Conservation (phyloP, 2,329 filamentous ascomycete species). For the Didymella segeticola region DNA sequence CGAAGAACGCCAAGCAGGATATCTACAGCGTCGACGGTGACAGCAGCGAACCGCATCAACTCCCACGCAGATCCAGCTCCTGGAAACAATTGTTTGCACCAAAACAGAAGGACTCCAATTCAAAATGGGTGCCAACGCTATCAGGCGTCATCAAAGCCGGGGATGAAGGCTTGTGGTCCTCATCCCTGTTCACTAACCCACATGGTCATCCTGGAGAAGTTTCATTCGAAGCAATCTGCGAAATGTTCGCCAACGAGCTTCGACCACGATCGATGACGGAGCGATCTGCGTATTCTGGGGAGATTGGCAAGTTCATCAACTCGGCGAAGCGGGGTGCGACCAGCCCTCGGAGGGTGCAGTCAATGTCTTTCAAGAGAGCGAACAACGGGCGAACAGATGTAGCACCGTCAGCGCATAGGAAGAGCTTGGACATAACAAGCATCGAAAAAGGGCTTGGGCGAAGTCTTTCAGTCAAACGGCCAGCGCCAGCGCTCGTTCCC, state of each 20-base stretch:
- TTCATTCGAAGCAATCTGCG: conserved; percentile 34
- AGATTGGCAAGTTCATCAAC: conserved; percentile 33
- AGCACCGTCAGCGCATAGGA: conserved; percentile 19
- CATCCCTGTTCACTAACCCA: conserved; percentile 33
- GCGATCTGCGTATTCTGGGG: conserved; percentile 31
- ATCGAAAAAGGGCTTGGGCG: conserved; percentile 25
- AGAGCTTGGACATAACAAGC: conserved; percentile 26
- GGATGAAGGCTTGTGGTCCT: conserved; percentile 39
- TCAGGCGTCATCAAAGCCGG: conserved; percentile 43
- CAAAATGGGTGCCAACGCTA: conserved; percentile 35
- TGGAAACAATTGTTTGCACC: conserved; percentile 29
- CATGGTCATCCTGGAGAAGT: conserved; percentile 33
- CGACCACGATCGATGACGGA: conserved; percentile 28
- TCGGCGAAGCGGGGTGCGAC: conserved; percentile 19
- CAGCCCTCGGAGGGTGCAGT: conserved; percentile 26
- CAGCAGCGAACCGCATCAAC: conserved; percentile 20
- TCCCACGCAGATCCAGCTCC: conserved; percentile 23
- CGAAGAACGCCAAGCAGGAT: conserved; percentile 24
- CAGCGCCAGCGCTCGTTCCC: conserved; percentile 19
- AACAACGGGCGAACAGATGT: conserved; percentile 20
- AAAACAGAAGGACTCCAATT: conserved; percentile 24
- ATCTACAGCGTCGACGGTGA: conserved; percentile 21
- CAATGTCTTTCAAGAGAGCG: conserved; percentile 23
- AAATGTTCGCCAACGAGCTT: conserved; percentile 36
- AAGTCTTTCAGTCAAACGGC: conserved; percentile 25